These are phyloP conservation scores for Achlya hypogyna DNA, from an alignment of 352 stramenopile species.

Conservation along the genomic window DNA sequence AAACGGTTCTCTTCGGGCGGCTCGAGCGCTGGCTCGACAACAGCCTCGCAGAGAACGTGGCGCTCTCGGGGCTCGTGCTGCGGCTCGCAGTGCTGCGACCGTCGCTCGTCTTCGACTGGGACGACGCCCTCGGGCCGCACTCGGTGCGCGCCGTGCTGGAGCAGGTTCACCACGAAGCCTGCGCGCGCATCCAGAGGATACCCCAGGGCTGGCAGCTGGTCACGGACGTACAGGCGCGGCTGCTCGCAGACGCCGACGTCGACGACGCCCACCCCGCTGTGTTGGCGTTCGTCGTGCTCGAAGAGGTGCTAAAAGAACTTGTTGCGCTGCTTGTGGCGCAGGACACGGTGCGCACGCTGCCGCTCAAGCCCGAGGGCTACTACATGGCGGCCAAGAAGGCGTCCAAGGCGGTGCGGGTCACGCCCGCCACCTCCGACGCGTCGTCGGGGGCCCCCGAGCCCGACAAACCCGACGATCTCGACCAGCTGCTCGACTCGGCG, in stretches of 20 bases:
- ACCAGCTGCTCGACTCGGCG: slow-evolving; percentile 6
- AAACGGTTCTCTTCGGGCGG: slow-evolving; percentile 66
- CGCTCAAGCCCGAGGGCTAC: slow-evolving; percentile 71
- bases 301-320: slow-evolving; percentile 80
- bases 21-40: slow-evolving; percentile 69
- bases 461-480: slow-evolving; percentile 2
- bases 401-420: not conserved
- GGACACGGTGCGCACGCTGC: slow-evolving; percentile 58
- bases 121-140: slow-evolving; percentile 22
- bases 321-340: slow-evolving; percentile 71
- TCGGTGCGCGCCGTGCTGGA: slow-evolving; percentile 73
- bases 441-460: not conserved
- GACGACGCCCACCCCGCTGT: slow-evolving; percentile 53
- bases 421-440: not conserved
- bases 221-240: slow-evolving; percentile 45
- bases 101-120: slow-evolving; percentile 17
- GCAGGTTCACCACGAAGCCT: slow-evolving; percentile 60
- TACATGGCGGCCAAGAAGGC: slow-evolving; percentile 38
- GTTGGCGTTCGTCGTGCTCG: slow-evolving; percentile 67
- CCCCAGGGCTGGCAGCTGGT: slow-evolving; percentile 37
- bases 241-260: slow-evolving; percentile 63
- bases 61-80: slow-evolving; percentile 66
- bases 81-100: slow-evolving; percentile 41
- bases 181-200: slow-evolving; percentile 48
- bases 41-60: slow-evolving; percentile 75